These are phyloP conservation scores for Cryptococcus hybrid DNA, from an alignment of 1,284 basidiomycete species.

Conservation along the genomic window DNA sequence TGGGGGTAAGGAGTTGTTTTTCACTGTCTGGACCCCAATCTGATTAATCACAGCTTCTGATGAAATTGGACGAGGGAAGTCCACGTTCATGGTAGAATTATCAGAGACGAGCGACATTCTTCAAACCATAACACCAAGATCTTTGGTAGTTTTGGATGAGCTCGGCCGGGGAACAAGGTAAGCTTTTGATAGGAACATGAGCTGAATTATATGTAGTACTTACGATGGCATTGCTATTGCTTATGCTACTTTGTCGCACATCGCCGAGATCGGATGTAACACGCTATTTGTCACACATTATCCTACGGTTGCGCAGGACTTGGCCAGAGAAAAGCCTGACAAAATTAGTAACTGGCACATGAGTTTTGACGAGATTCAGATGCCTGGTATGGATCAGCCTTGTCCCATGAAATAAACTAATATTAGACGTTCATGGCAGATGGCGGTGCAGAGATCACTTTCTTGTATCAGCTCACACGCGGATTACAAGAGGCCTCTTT, in stretches of 20 bases:
- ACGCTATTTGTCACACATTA: conserved; percentile 96
- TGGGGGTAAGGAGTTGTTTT: conserved; percentile 29
- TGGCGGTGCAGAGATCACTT: conserved; percentile 74
- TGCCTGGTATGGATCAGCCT: conserved; percentile 19
- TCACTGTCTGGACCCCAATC: background rate
- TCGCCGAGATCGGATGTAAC: conserved; percentile 66
- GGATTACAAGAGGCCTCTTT: conserved; percentile 76
- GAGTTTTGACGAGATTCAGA: conserved; percentile 61
- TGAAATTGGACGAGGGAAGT: conserved; percentile 76
- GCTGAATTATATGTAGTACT: conserved; percentile 22
- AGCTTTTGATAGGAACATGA: background rate
- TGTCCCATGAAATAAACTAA: background rate
- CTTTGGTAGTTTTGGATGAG: conserved; percentile 80
- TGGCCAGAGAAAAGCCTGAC: conserved; percentile 55
- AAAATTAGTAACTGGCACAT: conserved; percentile 75
- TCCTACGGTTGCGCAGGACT: conserved; percentile 58
- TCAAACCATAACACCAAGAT: conserved; percentile 64
- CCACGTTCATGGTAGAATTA: conserved; percentile 96
- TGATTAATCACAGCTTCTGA: conserved; percentile 64
- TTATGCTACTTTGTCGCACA: conserved; percentile 69
- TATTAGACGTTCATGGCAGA: conserved; percentile 54
- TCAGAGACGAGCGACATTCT: conserved; percentile 90
- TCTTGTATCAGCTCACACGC: conserved; percentile 70
- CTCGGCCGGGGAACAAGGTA: conserved; percentile 45
- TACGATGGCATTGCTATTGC: conserved; percentile 51